These are phyloP conservation scores for Phytopythium chamaehyphon DNA, from an alignment of 352 stramenopile species.

Conservation along the genomic window DNA sequence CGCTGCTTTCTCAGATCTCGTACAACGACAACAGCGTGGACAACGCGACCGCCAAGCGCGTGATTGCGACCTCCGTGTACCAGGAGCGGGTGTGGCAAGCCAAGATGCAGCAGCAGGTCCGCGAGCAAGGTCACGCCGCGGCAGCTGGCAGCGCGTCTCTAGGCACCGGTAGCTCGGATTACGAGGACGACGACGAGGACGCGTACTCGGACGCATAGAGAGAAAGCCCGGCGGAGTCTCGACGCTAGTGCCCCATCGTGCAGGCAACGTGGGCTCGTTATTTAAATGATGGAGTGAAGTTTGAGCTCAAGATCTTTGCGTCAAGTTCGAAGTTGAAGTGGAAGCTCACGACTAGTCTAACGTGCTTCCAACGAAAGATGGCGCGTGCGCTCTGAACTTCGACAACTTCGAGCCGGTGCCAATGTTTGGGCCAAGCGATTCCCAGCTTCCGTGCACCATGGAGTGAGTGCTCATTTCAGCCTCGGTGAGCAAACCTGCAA, in stretches of 20 bases:
- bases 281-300: too few relatives aligned
- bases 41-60: slow-evolving; percentile 66
- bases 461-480: too few relatives aligned
- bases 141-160: slow-evolving; percentile 27
- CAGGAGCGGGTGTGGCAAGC: slow-evolving; percentile 66
- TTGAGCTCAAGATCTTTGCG: too few relatives aligned
- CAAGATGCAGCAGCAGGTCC: slow-evolving; percentile 47
- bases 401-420: too few relatives aligned
- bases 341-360: too few relatives aligned
- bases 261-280: too few relatives aligned
- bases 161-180: slow-evolving; percentile 17
- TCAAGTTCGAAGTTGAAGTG: too few relatives aligned
- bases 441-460: too few relatives aligned
- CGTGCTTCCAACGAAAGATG: too few relatives aligned
- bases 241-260: slow-evolving; percentile 1
- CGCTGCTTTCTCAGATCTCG: slow-evolving; percentile 79
- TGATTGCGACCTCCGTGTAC: slow-evolving; percentile 73
- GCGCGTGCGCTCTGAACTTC: too few relatives aligned
- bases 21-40: slow-evolving; percentile 84
- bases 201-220: slow-evolving; percentile 23
- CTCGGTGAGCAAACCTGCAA: too few relatives aligned
- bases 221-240: slow-evolving; percentile 1
- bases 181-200: slow-evolving; percentile 15
- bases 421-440: too few relatives aligned
- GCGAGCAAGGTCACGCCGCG: slow-evolving; percentile 18